Evolutionary conservation across 805 yeast genomes (phyloP), one percentile per base, ranked within the genome.

Genomic region (Metschnikowia lachancei): DNA sequence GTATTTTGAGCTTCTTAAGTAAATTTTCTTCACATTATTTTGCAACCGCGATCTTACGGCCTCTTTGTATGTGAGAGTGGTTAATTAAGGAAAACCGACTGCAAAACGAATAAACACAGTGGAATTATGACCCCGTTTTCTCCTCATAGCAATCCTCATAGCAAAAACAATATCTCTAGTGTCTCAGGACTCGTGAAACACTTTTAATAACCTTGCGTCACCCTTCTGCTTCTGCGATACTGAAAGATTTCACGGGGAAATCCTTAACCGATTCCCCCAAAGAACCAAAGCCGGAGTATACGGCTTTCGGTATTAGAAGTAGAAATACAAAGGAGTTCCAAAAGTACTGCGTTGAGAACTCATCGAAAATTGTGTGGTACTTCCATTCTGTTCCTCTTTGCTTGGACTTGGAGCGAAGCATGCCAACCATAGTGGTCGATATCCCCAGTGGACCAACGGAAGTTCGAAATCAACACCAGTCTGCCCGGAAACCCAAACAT

Each of bases 371-470:
- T 6, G 78, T 80, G 1, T 83, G 89, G 0, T 83, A 66, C 59
- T 83, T 86, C 67, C 95, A 86, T 59, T 94, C 86, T 59, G 67
- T 85, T 2, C 89, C 91, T 2, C 55, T 85, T 9, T 70, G 67
- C 10, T 61, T 82, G 8, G 67, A 82, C 50, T 49, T 54, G n/a
- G 56, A 58, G 1, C 58, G 58, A 12, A 58, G 50, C 9, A 69
- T 71, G 14, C 82, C 81, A 18, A 77, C 78, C 56, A 85, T 88
- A 87, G 78, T 94, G 60, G 97, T 94, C 54, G 99, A 94, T 74
- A 90, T 94, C 57, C 99, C 99, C 86, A 98, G 72, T 92, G 97
- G 97, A 80, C 96, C 64, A 94, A 94, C 67, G 98, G 97, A 94
- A 94, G 77, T 78, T 91, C 69, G 99, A 94, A 72, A 90, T 91